A percentile compares a stretch with the other conserved stretches of the same genome.
phyloP scores from a whole-genome alignment of 2,329 filamentous ascomycete species.

The Fusarium sp. region DNA sequence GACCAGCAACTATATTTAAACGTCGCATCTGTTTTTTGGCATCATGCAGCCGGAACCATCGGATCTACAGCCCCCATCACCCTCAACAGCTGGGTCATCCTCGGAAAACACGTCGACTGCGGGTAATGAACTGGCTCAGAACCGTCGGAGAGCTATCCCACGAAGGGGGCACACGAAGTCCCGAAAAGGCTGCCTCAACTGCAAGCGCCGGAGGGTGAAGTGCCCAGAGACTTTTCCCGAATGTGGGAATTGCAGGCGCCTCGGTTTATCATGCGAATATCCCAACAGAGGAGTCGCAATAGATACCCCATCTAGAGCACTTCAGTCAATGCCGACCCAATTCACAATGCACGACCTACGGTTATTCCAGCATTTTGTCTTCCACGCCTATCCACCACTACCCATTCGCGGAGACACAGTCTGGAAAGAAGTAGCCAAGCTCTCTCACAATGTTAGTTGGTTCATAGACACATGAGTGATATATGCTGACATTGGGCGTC shows the following conservation, averaged over 20 bases:
- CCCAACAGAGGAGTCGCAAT: neutral
- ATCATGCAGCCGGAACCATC: neutral
- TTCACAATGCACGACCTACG: constrained; percentile 63
- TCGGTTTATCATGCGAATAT: constrained; percentile 38
- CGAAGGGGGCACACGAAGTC: constrained; percentile 39
- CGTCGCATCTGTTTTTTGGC: neutral
- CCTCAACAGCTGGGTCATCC: constrained; percentile 5
- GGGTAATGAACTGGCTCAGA: neutral
- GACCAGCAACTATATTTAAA: neutral
- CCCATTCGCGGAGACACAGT: constrained; percentile 52
- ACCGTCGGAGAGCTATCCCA: constrained; percentile 18
- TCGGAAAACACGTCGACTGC: neutral
- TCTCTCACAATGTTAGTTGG: constrained; percentile 53
- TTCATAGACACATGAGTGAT: neutral
- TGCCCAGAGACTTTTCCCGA: constrained; percentile 38
- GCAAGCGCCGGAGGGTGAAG: constrained; percentile 44
- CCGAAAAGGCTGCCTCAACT: constrained; percentile 39
- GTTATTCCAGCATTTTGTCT: constrained; percentile 67
- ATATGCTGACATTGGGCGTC: neutral
- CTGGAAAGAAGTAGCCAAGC: constrained; percentile 53
- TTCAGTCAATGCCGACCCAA: constrained; percentile 26
- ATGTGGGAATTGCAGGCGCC: constrained; percentile 33
- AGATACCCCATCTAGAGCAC: neutral
- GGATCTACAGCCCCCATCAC: neutral
- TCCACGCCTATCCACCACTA: constrained; percentile 58